A percentile compares a stretch with the other conserved stretches of the same genome.
These are phyloP conservation scores for Hyphopichia khmerensis DNA, from an alignment of 1,139 yeast genomes.

Conservation along the genomic window DNA sequence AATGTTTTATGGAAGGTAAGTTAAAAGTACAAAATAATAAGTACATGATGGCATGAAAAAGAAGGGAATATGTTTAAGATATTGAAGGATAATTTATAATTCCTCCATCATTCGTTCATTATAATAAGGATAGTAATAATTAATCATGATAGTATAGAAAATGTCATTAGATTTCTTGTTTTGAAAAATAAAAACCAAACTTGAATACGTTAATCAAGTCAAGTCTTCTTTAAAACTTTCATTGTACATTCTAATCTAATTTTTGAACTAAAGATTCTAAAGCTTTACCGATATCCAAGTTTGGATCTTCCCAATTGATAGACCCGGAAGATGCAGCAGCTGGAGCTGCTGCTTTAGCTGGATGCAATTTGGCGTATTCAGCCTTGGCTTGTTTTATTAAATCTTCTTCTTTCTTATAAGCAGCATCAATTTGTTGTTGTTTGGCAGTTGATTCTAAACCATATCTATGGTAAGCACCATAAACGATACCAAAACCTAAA, in stretches of 20 bases:
- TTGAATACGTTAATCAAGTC: too few relatives aligned
- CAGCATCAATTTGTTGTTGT: slow-evolving; percentile 55
- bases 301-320: slow-evolving; percentile 84
- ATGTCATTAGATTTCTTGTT: too few relatives aligned
- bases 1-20: neutral
- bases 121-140: too few relatives aligned
- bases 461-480: slow-evolving; percentile 87
- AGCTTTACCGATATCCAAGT: slow-evolving; percentile 71
- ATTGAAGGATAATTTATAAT: too few relatives aligned
- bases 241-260: slow-evolving; percentile 28
- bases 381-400: slow-evolving; percentile 86
- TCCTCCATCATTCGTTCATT: too few relatives aligned
- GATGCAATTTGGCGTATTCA: slow-evolving; percentile 73
- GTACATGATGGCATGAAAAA: neutral
- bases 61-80: neutral
- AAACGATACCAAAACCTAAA: slow-evolving; percentile 82
- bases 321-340: slow-evolving; percentile 35
- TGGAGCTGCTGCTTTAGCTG: slow-evolving; percentile 39
- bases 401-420: slow-evolving; percentile 67
- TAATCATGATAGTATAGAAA: too few relatives aligned
- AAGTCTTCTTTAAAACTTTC: too few relatives aligned
- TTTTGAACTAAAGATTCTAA: slow-evolving; percentile 45
- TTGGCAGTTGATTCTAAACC: slow-evolving; percentile 61
- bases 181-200: too few relatives aligned
- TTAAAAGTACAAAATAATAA: neutral